A percentile compares a stretch with the other conserved stretches of the same genome.
Evolutionary conservation across 2,329 filamentous ascomycete genomes (phyloP).

Genomic region (Monascus ruber): DNA sequence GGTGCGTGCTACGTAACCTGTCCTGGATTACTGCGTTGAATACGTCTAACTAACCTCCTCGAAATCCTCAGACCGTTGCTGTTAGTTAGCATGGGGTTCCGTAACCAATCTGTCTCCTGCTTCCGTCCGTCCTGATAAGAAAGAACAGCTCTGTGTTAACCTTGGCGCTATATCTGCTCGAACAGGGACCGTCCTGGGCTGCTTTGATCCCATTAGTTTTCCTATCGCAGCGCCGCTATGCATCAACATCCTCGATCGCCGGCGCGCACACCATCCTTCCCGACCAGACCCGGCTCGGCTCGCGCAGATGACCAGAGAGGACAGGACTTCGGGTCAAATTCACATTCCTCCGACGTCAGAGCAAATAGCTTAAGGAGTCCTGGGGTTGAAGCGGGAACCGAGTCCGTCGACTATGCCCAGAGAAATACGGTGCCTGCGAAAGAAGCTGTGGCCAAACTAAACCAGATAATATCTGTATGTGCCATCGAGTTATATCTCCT

Average conservation of each 20-base stretch:
- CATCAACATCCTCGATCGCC: conserved; percentile 80
- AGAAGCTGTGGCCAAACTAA: conserved; percentile 67
- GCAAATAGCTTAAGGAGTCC: conserved; percentile 39
- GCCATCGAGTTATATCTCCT: background rate
- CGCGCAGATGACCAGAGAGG: conserved; percentile 68
- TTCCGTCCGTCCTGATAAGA: conserved; percentile 24
- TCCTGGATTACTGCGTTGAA: conserved; percentile 3
- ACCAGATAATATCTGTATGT: conserved; percentile 81
- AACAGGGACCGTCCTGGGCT: background rate
- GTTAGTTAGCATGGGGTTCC: conserved; percentile 31
- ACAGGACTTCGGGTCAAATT: conserved; percentile 42
- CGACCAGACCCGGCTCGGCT: conserved; percentile 59
- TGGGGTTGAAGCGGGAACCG: conserved; percentile 39
- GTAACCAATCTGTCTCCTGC: conserved; percentile 16
- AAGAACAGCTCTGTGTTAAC: conserved; percentile 11
- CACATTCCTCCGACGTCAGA: conserved; percentile 42
- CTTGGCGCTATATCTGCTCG: background rate
- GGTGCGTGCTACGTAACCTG: conserved; percentile 3
- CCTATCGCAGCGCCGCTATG: conserved; percentile 36
- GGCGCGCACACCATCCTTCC: conserved; percentile 58
- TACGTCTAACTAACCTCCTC: conserved; percentile 2
- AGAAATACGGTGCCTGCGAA: conserved; percentile 42
- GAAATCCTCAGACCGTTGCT: conserved; percentile 1
- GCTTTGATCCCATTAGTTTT: conserved; percentile 1
- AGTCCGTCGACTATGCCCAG: conserved; percentile 30